A percentile compares a stretch with the other conserved stretches of the same genome.
Evolutionary conservation across 805 yeast species (phyloP).

Genomic region (Scheffersomyces amazonensis): DNA sequence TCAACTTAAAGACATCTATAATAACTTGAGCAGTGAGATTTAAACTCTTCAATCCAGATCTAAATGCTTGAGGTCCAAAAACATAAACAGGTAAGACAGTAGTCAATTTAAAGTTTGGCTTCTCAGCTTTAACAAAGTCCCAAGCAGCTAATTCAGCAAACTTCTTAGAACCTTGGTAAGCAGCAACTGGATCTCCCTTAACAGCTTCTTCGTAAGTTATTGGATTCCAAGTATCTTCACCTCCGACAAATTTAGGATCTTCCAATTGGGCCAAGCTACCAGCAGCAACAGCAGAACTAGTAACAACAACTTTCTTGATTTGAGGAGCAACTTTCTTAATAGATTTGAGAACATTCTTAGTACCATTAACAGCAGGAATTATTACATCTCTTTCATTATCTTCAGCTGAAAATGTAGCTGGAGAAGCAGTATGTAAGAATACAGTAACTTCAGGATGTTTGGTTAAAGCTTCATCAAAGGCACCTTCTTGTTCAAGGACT

Average conservation of each 20-base stretch:
- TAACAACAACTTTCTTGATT: constrained; percentile 46
- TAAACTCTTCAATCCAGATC: constrained; percentile 6
- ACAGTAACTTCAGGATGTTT: constrained; percentile 47
- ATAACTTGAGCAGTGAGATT: constrained; percentile 25
- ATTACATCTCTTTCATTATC: constrained; percentile 46
- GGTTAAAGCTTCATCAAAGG: constrained; percentile 43
- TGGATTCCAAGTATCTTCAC: constrained; percentile 50
- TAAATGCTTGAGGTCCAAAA: constrained; percentile 26
- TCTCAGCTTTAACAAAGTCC: constrained; percentile 21
- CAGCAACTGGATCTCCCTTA: constrained; percentile 5
- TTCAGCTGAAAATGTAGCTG: constrained; percentile 37
- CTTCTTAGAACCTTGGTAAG: constrained; percentile 20
- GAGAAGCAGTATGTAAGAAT: constrained; percentile 59
- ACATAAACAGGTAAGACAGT: constrained; percentile 19
- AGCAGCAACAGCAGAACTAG: constrained; percentile 52
- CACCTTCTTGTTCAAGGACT: constrained; percentile 43
- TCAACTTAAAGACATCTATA: constrained; percentile 18
- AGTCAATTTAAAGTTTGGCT: constrained; percentile 16
- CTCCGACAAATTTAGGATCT: constrained; percentile 25
- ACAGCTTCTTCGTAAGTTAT: constrained; percentile 45
- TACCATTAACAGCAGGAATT: constrained; percentile 54
- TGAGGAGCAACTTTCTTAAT: constrained; percentile 35
- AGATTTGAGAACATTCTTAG: constrained; percentile 45
- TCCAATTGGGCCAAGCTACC: not conserved
- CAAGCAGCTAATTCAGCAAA: constrained; percentile 28